Evolutionary conservation across 1,284 basidiomycete genomes (phyloP).

Genomic region (Lentinus polychrous): DNA sequence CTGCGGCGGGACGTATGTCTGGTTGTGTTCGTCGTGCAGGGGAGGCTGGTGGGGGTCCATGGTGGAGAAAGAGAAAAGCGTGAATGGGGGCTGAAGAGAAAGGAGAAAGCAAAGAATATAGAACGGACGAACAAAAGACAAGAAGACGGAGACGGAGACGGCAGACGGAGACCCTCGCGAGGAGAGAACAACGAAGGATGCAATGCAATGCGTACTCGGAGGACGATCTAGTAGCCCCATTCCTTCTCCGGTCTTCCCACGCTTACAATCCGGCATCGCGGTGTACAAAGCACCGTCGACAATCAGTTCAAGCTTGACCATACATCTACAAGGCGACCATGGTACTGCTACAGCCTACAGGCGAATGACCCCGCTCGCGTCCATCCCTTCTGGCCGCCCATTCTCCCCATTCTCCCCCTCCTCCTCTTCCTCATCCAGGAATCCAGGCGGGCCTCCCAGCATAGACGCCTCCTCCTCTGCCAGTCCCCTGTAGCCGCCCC

Average conservation of each 20-base stretch:
- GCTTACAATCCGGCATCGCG: slow-evolving; percentile 2
- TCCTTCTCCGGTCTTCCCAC: slow-evolving; percentile 2
- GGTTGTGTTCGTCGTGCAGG: slow-evolving; percentile 34
- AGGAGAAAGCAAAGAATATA: slow-evolving; percentile 16
- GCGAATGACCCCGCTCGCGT: slow-evolving; percentile 26
- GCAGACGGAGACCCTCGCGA: neutral
- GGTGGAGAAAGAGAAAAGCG: slow-evolving; percentile 28
- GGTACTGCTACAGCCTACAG: slow-evolving; percentile 17
- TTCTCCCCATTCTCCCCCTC: slow-evolving; percentile 16
- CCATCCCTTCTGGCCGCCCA: slow-evolving; percentile 19
- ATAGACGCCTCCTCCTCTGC: slow-evolving; percentile 28
- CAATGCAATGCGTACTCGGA: neutral
- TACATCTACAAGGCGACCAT: no score
- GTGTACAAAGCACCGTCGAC: no score
- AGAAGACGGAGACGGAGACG: neutral
- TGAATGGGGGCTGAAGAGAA: slow-evolving; percentile 13
- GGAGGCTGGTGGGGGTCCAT: slow-evolving; percentile 35
- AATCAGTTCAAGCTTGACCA: no score
- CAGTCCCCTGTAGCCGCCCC: slow-evolving; percentile 24
- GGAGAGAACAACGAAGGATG: neutral
- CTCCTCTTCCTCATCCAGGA: slow-evolving; percentile 25
- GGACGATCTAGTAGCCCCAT: neutral
- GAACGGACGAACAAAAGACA: slow-evolving; percentile 6
- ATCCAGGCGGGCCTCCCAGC: slow-evolving; percentile 24
- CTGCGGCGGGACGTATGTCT: slow-evolving; percentile 29